A percentile compares a stretch with the other conserved stretches of the same genome.
phyloP scores from a whole-genome alignment of 2,329 filamentous ascomycete genomes.

The Monilinia laxa region DNA sequence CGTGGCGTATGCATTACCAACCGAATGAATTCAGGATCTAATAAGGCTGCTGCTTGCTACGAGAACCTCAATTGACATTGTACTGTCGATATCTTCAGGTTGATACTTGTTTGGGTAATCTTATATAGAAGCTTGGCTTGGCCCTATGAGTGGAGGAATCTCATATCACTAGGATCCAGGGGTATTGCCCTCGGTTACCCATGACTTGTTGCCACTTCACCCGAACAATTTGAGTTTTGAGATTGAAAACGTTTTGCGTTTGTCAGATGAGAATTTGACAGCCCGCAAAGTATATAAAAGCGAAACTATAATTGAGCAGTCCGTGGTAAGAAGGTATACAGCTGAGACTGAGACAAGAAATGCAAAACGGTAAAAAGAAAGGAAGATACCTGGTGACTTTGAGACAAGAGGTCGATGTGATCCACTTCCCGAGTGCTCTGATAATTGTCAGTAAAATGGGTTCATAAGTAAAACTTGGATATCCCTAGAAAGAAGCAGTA shows the following conservation, averaged over 20 bases:
- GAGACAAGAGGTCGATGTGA: slow-evolving; percentile 9
- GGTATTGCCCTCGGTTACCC: neutral
- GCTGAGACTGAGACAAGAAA: slow-evolving; percentile 6
- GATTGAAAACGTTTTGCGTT: neutral
- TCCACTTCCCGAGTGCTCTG: neutral
- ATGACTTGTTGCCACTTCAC: neutral
- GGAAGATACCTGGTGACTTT: neutral
- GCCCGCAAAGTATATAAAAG: neutral
- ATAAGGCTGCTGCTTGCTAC: no score
- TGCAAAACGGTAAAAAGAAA: neutral
- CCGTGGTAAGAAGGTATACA: neutral
- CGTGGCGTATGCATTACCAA: neutral
- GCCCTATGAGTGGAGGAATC: slow-evolving; percentile 12
- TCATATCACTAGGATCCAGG: slow-evolving; percentile 6
- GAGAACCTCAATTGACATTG: no score
- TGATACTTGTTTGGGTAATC: slow-evolving; percentile 4
- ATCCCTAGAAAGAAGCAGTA: neutral
- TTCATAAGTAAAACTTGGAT: no score
- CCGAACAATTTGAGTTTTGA: slow-evolving; percentile 1
- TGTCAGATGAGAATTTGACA: neutral
- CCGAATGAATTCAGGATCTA: neutral
- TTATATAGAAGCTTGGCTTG: slow-evolving; percentile 2
- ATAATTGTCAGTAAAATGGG: no score
- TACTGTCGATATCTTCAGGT: neutral
- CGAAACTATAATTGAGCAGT: neutral